These are phyloP conservation scores for Rhynchosporium agropyri DNA, from an alignment of 2,329 filamentous ascomycete genomes.

Conservation along the genomic window DNA sequence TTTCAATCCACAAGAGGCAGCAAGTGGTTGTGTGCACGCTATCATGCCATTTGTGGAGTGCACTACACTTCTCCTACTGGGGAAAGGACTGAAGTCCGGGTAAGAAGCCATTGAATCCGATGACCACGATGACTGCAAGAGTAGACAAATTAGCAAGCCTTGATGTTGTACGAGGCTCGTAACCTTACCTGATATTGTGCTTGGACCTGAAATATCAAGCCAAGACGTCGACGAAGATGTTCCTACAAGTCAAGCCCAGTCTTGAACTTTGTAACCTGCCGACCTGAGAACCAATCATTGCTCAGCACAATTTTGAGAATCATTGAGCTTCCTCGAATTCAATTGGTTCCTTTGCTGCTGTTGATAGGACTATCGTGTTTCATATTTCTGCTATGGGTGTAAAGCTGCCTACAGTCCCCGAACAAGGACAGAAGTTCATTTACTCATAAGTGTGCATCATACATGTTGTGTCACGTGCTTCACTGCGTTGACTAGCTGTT, in stretches of 20 bases:
- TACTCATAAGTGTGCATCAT: no score
- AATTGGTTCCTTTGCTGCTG: no score
- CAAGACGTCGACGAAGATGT: not conserved
- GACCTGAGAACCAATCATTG: not conserved
- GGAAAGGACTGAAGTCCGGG: constrained; percentile 48
- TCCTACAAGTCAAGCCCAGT: not conserved
- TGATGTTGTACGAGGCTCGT: not conserved
- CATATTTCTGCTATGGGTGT: no score
- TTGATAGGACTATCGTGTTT: no score
- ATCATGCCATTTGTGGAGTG: constrained; percentile 93
- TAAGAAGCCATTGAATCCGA: constrained; percentile 5
- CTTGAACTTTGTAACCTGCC: not conserved
- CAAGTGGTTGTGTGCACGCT: constrained; percentile 84
- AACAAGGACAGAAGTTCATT: no score
- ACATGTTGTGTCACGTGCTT: no score
- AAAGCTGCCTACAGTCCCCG: no score
- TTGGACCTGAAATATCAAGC: not conserved
- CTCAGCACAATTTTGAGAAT: no score
- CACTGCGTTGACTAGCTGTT: no score
- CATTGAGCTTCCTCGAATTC: no score
- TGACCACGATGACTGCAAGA: not conserved
- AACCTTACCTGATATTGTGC: not conserved
- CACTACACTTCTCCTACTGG: constrained; percentile 85
- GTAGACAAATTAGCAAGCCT: not conserved
- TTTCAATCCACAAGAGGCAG: constrained; percentile 82